Evolutionary conservation across 208 protist genomes (phyloP).

Genomic region (Leptomonas pyrrhocoris): DNA sequence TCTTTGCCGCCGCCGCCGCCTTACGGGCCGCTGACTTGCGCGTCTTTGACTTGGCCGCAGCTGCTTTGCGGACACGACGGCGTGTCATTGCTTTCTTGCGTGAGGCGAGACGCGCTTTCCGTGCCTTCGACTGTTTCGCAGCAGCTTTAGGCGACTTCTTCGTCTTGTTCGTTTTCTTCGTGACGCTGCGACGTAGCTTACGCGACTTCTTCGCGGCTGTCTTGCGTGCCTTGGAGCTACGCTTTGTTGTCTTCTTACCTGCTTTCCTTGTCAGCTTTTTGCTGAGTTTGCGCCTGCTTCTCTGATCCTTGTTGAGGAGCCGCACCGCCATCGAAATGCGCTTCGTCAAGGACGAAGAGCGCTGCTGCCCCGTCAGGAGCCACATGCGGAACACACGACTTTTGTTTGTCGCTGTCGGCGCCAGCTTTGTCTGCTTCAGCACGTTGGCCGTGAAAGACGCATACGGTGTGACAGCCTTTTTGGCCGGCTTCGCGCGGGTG

Average conservation of each 20-base stretch:
- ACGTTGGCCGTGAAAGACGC: slow-evolving; percentile 30
- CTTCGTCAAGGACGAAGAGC: slow-evolving; percentile 12
- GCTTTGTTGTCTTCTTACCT: slow-evolving; percentile 15
- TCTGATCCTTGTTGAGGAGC: slow-evolving; percentile 25
- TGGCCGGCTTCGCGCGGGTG: not conserved
- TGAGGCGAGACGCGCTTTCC: not conserved
- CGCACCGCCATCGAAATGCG: slow-evolving; percentile 40
- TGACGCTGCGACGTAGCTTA: not conserved
- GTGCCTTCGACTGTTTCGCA: not conserved
- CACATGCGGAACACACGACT: slow-evolving; percentile 35
- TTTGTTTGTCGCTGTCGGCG: slow-evolving; percentile 5
- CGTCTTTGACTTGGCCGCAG: not conserved
- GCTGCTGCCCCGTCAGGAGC: slow-evolving; percentile 33
- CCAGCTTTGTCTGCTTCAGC: slow-evolving; percentile 24
- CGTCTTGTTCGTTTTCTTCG: slow-evolving; percentile 4
- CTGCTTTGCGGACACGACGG: not conserved
- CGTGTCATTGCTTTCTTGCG: not conserved
- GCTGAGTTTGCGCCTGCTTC: slow-evolving; percentile 6
- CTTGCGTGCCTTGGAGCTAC: slow-evolving; percentile 3
- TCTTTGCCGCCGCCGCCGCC: not conserved
- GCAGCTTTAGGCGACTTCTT: slow-evolving; percentile 1
- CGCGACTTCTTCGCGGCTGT: slow-evolving; percentile 2
- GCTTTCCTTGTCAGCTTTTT: slow-evolving; percentile 19
- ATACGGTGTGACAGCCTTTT: slow-evolving; percentile 19
- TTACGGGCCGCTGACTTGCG: not conserved